Conservation (phyloP, 2,329 filamentous ascomycete species). For the Furcasterigmium sp. region DNA sequence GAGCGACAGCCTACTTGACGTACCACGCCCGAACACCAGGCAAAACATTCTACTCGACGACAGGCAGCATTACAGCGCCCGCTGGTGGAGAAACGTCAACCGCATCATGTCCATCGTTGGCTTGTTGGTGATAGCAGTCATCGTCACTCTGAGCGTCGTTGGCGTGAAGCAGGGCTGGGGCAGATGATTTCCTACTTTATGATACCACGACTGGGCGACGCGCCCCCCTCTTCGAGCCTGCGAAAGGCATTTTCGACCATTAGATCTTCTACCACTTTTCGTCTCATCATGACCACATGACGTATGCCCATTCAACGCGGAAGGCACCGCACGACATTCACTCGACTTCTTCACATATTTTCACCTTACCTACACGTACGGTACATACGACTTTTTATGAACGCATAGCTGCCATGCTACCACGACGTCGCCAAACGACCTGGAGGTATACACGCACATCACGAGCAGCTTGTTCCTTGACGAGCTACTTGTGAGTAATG, state of each 20-base stretch:
- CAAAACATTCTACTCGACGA: conserved; percentile 26
- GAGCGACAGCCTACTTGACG: conserved; percentile 26
- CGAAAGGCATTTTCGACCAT: too few relatives aligned
- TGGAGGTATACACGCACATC: not conserved
- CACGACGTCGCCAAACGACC: not conserved
- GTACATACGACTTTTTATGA: not conserved
- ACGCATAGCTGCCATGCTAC: not conserved
- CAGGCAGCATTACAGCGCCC: conserved; percentile 43
- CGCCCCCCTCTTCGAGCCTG: not conserved
- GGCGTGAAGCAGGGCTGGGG: conserved; percentile 47
- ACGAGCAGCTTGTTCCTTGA: too few relatives aligned
- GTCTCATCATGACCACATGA: too few relatives aligned
- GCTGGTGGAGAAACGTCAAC: conserved; percentile 57
- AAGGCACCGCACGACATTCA: too few relatives aligned
- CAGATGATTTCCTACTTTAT: too few relatives aligned
- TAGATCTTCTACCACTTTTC: too few relatives aligned
- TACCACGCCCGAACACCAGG: conserved; percentile 8
- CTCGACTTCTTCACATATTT: too few relatives aligned
- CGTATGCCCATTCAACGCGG: too few relatives aligned
- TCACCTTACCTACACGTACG: too few relatives aligned
- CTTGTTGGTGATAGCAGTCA: conserved; percentile 45
- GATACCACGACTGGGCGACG: not conserved
- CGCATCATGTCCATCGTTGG: conserved; percentile 53
- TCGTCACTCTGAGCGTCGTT: conserved; percentile 45
- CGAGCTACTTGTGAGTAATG: too few relatives aligned